phyloP scores from a whole-genome alignment of 495 filamentous ascomycete species.

The Paragyromitra xinjiangensis region DNA sequence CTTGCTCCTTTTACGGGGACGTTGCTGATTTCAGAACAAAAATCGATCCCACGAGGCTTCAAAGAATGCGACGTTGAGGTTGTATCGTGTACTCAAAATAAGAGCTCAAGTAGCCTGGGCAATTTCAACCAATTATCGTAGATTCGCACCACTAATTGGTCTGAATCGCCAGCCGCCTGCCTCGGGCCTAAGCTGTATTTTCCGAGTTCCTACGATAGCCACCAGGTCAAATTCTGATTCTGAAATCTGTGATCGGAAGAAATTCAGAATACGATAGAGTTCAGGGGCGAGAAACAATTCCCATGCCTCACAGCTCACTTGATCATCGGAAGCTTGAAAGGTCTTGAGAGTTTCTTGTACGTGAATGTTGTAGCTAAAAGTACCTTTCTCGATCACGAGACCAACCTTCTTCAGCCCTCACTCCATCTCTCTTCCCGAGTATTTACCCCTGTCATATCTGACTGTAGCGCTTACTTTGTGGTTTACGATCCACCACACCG shows the following conservation, averaged over 20 bases:
- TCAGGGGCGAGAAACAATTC: background rate
- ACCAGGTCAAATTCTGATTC: background rate
- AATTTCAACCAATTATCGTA: background rate
- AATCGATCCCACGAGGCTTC: conserved; percentile 12
- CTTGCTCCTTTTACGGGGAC: background rate
- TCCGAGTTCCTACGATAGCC: background rate
- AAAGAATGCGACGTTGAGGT: conserved; percentile 16
- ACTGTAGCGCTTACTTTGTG: conserved; percentile 22
- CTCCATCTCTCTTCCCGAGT: background rate
- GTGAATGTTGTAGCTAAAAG: conserved; percentile 8
- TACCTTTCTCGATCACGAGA: conserved; percentile 38
- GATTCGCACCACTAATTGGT: background rate
- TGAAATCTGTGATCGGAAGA: background rate
- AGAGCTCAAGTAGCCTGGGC: background rate
- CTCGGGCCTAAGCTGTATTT: background rate
- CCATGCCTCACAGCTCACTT: background rate
- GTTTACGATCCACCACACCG: conserved; percentile 6
- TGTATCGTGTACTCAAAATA: conserved; percentile 3
- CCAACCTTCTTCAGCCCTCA: conserved; percentile 20
- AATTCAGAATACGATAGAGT: conserved; percentile 14
- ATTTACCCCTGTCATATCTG: conserved; percentile 23
- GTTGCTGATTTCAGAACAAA: conserved; percentile 7
- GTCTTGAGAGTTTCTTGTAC: conserved; percentile 1
- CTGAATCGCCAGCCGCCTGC: background rate
- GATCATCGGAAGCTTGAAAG: background rate